Evolutionary conservation across 1,284 basidiomycete genomes (phyloP).

Genomic region (Ganoderma lucidum): DNA sequence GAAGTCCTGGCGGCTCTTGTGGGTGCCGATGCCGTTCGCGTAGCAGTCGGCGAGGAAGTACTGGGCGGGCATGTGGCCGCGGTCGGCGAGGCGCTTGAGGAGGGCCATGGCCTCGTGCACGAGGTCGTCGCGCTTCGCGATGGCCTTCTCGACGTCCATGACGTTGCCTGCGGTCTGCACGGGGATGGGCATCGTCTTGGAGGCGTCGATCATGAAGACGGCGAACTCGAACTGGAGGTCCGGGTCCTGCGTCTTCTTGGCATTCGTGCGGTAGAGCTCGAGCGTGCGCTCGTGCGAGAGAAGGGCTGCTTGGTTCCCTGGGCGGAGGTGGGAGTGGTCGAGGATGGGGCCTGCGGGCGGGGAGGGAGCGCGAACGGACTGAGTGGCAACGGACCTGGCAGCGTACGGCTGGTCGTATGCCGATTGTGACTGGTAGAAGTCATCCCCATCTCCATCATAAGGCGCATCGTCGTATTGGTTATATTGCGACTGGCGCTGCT

Average conservation of each 20-base stretch:
- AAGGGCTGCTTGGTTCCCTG: conserved; percentile 91
- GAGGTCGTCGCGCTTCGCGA: conserved; percentile 87
- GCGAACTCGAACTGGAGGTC: conserved; percentile 98
- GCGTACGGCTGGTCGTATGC: conserved; percentile 40
- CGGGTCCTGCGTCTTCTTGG: conserved; percentile 98
- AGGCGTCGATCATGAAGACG: conserved; percentile 98
- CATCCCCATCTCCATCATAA: conserved; percentile 47
- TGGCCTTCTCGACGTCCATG: conserved; percentile 81
- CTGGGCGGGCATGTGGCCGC: conserved; percentile 94
- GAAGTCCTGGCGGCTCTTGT: conserved; percentile 92
- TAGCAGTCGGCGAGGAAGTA: conserved; percentile 99
- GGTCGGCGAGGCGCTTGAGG: conserved; percentile 90
- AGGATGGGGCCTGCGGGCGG: conserved; percentile 74
- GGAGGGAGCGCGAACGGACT: conserved; percentile 56
- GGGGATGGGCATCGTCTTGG: conserved; percentile 86
- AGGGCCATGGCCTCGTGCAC: conserved; percentile 87
- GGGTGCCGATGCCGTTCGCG: conserved; percentile 95
- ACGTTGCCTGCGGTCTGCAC: conserved; percentile 70
- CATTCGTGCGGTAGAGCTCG: conserved; percentile 96
- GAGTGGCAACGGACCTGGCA: conserved; percentile 44
- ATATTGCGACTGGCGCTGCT: conserved; percentile 34
- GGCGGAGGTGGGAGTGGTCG: conserved; percentile 93
- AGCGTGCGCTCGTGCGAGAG: conserved; percentile 96
- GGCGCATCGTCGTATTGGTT: conserved; percentile 42
- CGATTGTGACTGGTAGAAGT: conserved; percentile 47